A percentile compares a stretch with the other conserved stretches of the same genome.
Conservation (phyloP, 768 basidiomycete genomes). For the Kwoniella newhampshirensis region DNA sequence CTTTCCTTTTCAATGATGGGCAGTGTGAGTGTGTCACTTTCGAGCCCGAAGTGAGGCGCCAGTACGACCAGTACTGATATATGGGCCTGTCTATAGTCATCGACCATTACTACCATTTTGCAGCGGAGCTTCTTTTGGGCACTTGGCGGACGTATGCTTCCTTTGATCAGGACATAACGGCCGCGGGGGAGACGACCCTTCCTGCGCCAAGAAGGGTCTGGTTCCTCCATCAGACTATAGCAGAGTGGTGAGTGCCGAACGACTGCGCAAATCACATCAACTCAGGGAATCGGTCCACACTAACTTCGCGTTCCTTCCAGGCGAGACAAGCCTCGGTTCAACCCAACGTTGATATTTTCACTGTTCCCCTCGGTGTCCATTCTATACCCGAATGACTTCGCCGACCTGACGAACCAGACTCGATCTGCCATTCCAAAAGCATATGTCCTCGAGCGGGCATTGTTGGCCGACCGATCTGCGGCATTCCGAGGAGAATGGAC, state of each 20-base stretch:
- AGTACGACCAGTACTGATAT: background rate
- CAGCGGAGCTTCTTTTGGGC: conserved; percentile 76
- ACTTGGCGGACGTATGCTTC: conserved; percentile 64
- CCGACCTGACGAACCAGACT: conserved; percentile 60
- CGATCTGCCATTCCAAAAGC: conserved; percentile 52
- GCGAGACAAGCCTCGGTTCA: conserved; percentile 77
- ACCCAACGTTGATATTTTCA: conserved; percentile 70
- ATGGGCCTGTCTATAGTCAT: conserved; percentile 58
- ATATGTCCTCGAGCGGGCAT: conserved; percentile 69
- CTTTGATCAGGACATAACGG: conserved; percentile 43
- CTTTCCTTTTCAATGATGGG: conserved; percentile 55
- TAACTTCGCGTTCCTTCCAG: conserved; percentile 52
- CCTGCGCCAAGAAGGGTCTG: conserved; percentile 69
- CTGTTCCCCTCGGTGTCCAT: conserved; percentile 62
- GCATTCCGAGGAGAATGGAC: conserved; percentile 68
- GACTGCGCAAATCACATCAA: background rate
- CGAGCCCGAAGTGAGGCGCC: no score
- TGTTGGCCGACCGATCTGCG: conserved; percentile 74
- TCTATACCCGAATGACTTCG: conserved; percentile 72
- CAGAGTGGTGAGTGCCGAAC: conserved; percentile 44
- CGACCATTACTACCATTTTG: conserved; percentile 84
- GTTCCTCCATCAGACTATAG: conserved; percentile 59
- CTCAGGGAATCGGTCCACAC: background rate
- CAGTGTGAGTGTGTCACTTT: conserved; percentile 62
- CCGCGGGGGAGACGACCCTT: conserved; percentile 52